Conservation (phyloP, 345 rosid genomes). For the Eucalyptus tenuipes region DNA sequence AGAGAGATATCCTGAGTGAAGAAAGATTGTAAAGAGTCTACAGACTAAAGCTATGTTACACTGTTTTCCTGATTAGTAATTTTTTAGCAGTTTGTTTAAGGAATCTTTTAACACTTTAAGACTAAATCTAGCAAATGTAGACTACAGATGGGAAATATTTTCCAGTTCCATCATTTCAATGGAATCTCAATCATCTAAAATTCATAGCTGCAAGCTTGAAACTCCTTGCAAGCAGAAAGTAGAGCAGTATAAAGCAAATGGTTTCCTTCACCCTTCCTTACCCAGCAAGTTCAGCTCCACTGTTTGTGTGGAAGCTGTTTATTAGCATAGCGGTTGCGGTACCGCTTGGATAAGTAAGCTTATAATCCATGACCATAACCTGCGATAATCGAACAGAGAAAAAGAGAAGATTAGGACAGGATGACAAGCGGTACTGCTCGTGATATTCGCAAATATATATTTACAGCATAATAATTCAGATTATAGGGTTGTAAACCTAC, state of each 20-base stretch:
- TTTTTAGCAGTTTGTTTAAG: not conserved
- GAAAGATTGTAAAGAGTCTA: not conserved
- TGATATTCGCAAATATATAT: not conserved
- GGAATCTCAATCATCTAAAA: not conserved
- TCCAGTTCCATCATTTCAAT: not conserved
- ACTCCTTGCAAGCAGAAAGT: not conserved
- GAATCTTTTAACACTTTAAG: not conserved
- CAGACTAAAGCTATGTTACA: not conserved
- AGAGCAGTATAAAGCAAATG: not conserved
- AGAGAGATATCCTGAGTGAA: not conserved
- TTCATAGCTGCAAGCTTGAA: not conserved
- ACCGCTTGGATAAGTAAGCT: constrained; percentile 94
- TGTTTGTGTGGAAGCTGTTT: constrained; percentile 79
- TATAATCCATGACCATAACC: constrained; percentile 90
- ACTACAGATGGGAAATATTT: not conserved
- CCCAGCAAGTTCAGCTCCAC: constrained; percentile 96
- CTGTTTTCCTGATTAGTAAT: not conserved
- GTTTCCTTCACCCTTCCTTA: constrained; percentile 4
- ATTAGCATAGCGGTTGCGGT: constrained; percentile 95
- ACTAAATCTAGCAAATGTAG: not conserved
- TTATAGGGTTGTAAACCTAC: not conserved
- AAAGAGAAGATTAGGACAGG: not conserved
- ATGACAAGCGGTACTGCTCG: not conserved
- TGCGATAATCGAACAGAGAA: not conserved
- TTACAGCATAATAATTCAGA: not conserved